Evolutionary conservation across 2,329 filamentous ascomycete species (phyloP).

Genomic region (Aspergillus latus): DNA sequence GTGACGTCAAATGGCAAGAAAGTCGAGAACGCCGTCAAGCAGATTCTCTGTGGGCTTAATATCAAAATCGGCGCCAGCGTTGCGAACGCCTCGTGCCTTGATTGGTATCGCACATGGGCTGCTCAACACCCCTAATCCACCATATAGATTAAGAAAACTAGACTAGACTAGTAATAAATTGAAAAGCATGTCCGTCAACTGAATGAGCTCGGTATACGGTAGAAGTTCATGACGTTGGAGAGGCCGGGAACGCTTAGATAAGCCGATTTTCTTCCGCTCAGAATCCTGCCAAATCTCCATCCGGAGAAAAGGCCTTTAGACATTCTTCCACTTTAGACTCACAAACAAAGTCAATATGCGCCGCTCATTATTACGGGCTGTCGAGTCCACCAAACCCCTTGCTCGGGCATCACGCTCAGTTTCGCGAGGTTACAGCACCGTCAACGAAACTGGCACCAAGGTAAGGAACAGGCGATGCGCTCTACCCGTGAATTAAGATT

Average conservation of each 20-base stretch:
- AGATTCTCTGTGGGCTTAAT: constrained; percentile 83
- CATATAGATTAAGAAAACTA: neutral
- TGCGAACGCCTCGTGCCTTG: constrained; percentile 83
- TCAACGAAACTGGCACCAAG: constrained; percentile 34
- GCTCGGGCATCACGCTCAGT: constrained; percentile 34
- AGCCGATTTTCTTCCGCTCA: constrained; percentile 20
- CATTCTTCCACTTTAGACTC: constrained; percentile 1
- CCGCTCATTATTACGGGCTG: constrained; percentile 41
- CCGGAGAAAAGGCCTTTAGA: constrained; percentile 11
- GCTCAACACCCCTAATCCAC: constrained; percentile 44
- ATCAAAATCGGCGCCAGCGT: constrained; percentile 90
- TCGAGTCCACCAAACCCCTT: constrained; percentile 40
- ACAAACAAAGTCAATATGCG: constrained; percentile 32
- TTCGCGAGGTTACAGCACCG: constrained; percentile 39
- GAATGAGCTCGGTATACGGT: neutral
- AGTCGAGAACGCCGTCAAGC: constrained; percentile 95
- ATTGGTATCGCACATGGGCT: constrained; percentile 84
- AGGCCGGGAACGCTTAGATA: constrained; percentile 30
- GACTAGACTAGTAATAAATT: neutral
- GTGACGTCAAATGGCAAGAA: constrained; percentile 96
- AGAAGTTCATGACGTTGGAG: neutral
- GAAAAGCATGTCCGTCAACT: neutral
- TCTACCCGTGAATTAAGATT: neutral
- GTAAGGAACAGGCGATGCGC: constrained; percentile 23
- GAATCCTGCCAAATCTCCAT: constrained; percentile 22